Conservation (phyloP, 2,329 filamentous ascomycete species). For the Fusarium graminum region DNA sequence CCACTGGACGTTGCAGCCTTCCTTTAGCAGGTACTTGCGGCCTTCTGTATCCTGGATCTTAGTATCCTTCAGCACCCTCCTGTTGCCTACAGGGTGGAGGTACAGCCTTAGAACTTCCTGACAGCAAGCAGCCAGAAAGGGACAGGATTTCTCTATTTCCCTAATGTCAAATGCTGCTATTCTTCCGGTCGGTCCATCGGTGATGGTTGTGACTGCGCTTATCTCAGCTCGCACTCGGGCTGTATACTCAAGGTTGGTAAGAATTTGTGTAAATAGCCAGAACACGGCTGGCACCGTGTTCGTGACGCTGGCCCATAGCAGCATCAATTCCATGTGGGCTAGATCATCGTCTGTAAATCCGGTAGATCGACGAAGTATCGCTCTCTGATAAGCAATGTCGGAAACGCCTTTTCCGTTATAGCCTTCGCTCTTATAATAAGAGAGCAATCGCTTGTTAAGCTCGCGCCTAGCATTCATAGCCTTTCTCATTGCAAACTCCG, state of each 20-base stretch:
- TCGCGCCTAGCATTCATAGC: constrained; percentile 45
- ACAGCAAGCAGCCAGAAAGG: constrained; percentile 58
- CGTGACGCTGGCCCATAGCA: constrained; percentile 50
- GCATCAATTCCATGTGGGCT: constrained; percentile 50
- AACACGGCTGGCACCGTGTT: constrained; percentile 56
- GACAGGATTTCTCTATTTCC: constrained; percentile 55
- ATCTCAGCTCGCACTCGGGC: constrained; percentile 51
- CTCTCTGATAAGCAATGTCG: constrained; percentile 48
- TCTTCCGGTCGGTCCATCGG: background rate
- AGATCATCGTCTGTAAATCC: constrained; percentile 50
- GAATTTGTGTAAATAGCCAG: constrained; percentile 54
- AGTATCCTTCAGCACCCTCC: constrained; percentile 58
- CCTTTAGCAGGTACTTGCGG: constrained; percentile 45
- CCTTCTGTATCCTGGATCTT: constrained; percentile 44
- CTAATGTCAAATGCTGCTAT: constrained; percentile 51
- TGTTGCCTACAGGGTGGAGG: constrained; percentile 54
- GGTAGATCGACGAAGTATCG: constrained; percentile 45
- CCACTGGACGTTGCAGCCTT: constrained; percentile 47
- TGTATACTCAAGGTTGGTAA: constrained; percentile 46
- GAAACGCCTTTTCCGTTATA: constrained; percentile 49
- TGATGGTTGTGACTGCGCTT: constrained; percentile 22
- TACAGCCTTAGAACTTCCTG: constrained; percentile 59
- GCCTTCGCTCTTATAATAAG: constrained; percentile 49
- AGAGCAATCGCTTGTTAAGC: constrained; percentile 45
- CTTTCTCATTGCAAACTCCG: background rate